Conservation (phyloP, 306 rosid species). For the Hylodesmum podocarpum region DNA sequence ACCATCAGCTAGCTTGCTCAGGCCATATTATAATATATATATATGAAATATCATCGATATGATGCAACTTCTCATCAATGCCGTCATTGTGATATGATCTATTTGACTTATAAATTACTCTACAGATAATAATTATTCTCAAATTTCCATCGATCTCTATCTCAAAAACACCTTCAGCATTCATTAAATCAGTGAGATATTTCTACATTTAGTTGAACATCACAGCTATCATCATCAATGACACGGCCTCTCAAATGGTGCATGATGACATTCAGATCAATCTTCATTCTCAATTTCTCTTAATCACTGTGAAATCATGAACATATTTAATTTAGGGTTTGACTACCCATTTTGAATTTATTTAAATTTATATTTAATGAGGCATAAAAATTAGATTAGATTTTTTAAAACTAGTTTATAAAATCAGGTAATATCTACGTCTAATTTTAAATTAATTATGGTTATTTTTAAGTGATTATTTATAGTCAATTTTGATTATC, state of each 20-base stretch:
- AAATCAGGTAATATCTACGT: no score
- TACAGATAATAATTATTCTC: background rate
- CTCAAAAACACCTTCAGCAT: background rate
- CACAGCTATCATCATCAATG: background rate
- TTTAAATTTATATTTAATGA: no score
- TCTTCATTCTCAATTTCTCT: background rate
- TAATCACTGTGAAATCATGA: background rate
- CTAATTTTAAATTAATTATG: no score
- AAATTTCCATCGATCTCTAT: background rate
- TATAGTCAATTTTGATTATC: no score
- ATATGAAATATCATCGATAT: background rate
- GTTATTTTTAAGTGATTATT: no score
- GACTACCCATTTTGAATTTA: no score
- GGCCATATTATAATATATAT: background rate
- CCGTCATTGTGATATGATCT: background rate
- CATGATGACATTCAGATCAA: background rate
- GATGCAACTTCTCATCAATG: background rate
- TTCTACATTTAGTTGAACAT: background rate
- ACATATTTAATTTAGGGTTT: no score
- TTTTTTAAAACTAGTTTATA: background rate
- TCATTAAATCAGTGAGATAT: background rate
- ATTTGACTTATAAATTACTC: background rate
- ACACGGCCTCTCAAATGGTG: background rate
- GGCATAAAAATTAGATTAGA: no score
- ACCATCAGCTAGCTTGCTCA: background rate